Percentiles rank a stretch among this genome's conserved stretches.
These are phyloP conservation scores for Xylariaceae sp. DNA, from an alignment of 2,329 filamentous ascomycete species.

Conservation along the genomic window DNA sequence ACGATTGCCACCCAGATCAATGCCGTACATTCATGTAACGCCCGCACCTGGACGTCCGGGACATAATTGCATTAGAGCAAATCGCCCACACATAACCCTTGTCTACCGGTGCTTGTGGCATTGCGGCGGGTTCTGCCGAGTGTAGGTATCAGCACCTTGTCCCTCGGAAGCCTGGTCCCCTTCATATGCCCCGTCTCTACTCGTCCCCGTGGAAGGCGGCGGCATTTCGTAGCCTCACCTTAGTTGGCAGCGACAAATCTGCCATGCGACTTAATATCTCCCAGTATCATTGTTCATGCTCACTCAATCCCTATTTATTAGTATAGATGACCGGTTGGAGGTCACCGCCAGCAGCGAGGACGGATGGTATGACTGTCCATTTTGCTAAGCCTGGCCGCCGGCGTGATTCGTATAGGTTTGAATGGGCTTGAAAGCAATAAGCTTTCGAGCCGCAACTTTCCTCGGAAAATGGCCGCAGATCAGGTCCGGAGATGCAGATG, in stretches of 20 bases:
- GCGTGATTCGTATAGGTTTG: slow-evolving; percentile 17
- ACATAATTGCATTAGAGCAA: slow-evolving; percentile 5
- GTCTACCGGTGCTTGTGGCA: slow-evolving; percentile 2
- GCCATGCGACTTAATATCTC: background rate
- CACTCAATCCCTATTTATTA: slow-evolving; percentile 8
- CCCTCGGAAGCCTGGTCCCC: background rate
- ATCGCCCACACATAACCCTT: background rate
- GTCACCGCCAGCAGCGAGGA: slow-evolving; percentile 8
- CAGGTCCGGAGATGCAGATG: slow-evolving; percentile 19
- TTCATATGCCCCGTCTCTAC: background rate
- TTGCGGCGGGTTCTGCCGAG: background rate
- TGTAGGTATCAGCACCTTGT: slow-evolving; percentile 12
- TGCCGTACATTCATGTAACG: slow-evolving; percentile 3
- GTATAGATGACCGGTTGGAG: slow-evolving; percentile 5
- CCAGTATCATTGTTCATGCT: slow-evolving; percentile 5
- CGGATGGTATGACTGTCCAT: slow-evolving; percentile 25
- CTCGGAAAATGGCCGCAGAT: slow-evolving; percentile 19
- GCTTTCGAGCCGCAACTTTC: background rate
- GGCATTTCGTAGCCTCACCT: background rate
- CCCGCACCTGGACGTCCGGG: background rate
- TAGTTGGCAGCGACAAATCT: background rate
- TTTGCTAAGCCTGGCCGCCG: slow-evolving; percentile 15
- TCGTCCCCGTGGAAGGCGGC: background rate
- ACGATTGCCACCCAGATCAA: slow-evolving; percentile 6
- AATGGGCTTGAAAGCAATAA: slow-evolving; percentile 14